These are phyloP conservation scores for Tylopilus subfusipes DNA, from an alignment of 768 basidiomycete species.

Conservation along the genomic window DNA sequence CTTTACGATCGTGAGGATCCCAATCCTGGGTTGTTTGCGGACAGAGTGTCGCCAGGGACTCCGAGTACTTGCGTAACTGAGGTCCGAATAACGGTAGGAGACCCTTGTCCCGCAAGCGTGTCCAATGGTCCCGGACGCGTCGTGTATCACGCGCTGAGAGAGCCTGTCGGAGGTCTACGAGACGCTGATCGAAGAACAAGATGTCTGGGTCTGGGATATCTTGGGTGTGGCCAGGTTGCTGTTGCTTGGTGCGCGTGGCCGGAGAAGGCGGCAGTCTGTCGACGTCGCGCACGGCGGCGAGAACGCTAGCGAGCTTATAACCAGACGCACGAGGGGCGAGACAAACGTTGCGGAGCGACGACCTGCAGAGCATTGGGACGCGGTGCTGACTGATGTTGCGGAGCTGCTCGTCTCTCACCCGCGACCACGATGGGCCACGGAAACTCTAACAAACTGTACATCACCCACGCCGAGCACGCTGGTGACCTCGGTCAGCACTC, in stretches of 20 bases:
- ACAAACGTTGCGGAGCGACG: constrained; percentile 18
- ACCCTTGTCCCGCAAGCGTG: constrained; percentile 38
- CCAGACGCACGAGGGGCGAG: constrained; percentile 35
- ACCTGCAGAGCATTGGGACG: constrained; percentile 27
- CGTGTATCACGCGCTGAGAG: constrained; percentile 34
- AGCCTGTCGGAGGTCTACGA: constrained; percentile 39
- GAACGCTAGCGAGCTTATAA: constrained; percentile 20
- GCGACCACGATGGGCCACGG: constrained; percentile 68
- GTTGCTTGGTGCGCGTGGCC: constrained; percentile 9
- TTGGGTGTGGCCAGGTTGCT: constrained; percentile 5
- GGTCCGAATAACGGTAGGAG: constrained; percentile 46
- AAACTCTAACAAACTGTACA: constrained; percentile 81
- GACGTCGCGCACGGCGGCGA: constrained; percentile 5
- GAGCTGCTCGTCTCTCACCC: constrained; percentile 1
- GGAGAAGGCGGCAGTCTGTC: not conserved
- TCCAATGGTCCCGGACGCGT: constrained; percentile 38
- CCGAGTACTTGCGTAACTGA: constrained; percentile 40
- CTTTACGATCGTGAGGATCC: constrained; percentile 27
- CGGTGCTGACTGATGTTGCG: not conserved
- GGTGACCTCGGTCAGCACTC: constrained; percentile 81
- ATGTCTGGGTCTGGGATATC: constrained; percentile 31
- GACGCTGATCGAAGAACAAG: constrained; percentile 33
- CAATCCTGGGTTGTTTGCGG: constrained; percentile 18
- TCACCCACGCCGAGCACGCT: constrained; percentile 85
- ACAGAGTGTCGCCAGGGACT: constrained; percentile 32